Conservation (phyloP, 2,329 filamentous ascomycete genomes). For the Conoideocrella luteorostrata region DNA sequence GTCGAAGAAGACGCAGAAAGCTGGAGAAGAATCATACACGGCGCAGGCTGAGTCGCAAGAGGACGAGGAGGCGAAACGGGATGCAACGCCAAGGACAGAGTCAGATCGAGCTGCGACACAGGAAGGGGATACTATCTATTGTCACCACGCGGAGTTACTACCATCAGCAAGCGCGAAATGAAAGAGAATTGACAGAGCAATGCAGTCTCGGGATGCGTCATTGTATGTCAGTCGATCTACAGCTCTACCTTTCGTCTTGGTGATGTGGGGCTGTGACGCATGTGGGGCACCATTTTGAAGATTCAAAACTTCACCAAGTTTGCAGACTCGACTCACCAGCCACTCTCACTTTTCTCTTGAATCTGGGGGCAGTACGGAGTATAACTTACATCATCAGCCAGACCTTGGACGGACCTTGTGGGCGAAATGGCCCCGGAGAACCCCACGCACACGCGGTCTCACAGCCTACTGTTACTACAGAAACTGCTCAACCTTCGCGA, state of each 20-base stretch:
- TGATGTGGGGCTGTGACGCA: constrained; percentile 1
- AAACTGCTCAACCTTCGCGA: constrained; percentile 75
- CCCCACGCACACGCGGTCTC: constrained; percentile 67
- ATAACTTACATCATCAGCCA: too few relatives aligned
- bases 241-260: background rate
- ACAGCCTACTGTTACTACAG: constrained; percentile 77
- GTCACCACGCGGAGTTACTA: too few relatives aligned
- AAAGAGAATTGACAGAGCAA: too few relatives aligned
- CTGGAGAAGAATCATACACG: background rate
- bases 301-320: background rate
- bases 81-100: too few relatives aligned
- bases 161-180: constrained; percentile 9
- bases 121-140: background rate
- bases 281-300: constrained; percentile 1
- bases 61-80: too few relatives aligned
- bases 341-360: too few relatives aligned
- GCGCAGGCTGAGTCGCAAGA: background rate
- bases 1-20: background rate
- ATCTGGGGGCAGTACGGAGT: too few relatives aligned
- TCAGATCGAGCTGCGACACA: too few relatives aligned
- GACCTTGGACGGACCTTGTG: too few relatives aligned
- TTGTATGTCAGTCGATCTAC: too few relatives aligned
- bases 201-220: too few relatives aligned
- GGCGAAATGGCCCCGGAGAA: constrained; percentile 49
- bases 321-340: background rate